Conservation (phyloP, 2,329 filamentous ascomycete genomes). For the Aureobasidium sp. region DNA sequence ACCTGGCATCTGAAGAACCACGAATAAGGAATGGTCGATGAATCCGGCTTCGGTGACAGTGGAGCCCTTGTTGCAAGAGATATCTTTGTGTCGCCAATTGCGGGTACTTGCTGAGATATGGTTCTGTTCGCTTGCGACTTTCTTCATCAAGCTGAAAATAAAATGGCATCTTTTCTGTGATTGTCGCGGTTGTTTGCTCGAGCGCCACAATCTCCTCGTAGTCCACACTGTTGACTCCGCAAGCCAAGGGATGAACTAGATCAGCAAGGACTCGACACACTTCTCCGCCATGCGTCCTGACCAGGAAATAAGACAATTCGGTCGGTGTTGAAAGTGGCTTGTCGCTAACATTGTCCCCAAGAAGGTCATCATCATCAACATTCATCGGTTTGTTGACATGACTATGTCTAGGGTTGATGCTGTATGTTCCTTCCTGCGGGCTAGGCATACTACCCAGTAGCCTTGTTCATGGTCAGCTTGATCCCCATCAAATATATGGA, state of each 20-base stretch:
- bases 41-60: conserved; percentile 23
- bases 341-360: conserved; percentile 20
- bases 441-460: conserved; percentile 35
- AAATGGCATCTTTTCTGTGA: conserved; percentile 19
- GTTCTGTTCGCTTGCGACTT: background rate
- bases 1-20: conserved; percentile 17
- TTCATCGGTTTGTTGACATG: conserved; percentile 36
- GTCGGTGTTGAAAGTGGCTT: conserved; percentile 33
- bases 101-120: background rate
- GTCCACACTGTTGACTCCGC: conserved; percentile 14
- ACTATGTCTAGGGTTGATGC: conserved; percentile 36
- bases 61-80: conserved; percentile 20
- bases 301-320: conserved; percentile 39
- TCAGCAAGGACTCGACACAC: conserved; percentile 38
- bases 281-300: conserved; percentile 35
- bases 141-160: conserved; percentile 16
- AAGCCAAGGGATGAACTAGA: background rate
- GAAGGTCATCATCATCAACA: conserved; percentile 35
- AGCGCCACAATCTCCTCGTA: conserved; percentile 19
- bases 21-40: conserved; percentile 26
- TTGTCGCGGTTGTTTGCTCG: conserved; percentile 19
- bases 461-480: conserved; percentile 23
- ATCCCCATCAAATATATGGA: background rate
- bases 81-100: conserved; percentile 11
- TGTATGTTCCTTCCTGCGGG: conserved; percentile 39